phyloP scores from a whole-genome alignment of 2,329 filamentous ascomycete genomes.

The Aspergillus quadricinctus region DNA sequence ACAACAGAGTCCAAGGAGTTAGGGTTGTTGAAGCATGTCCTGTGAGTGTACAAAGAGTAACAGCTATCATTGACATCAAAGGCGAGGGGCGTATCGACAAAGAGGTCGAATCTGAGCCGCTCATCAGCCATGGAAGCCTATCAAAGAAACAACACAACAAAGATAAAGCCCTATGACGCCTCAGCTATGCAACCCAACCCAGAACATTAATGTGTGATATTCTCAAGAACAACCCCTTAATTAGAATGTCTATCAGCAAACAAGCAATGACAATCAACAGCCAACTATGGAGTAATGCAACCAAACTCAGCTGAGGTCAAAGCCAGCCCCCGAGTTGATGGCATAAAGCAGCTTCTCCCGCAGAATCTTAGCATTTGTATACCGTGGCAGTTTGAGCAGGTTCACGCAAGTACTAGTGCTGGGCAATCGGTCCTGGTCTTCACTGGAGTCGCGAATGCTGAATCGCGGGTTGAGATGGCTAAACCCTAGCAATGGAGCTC shows the following conservation, averaged over 20 bases:
- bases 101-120: not conserved
- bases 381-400: slow-evolving; percentile 83
- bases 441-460: slow-evolving; percentile 79
- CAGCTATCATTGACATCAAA: not conserved
- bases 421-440: slow-evolving; percentile 72
- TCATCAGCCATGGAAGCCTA: not conserved
- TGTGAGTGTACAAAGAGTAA: not conserved
- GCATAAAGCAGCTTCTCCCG: slow-evolving; percentile 84
- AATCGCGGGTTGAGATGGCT: slow-evolving; percentile 79
- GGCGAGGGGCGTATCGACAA: not conserved
- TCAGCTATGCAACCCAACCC: slow-evolving; percentile 28
- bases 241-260: not conserved
- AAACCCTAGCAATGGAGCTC: slow-evolving; percentile 86
- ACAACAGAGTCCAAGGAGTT: not conserved
- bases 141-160: slow-evolving; percentile 1
- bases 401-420: slow-evolving; percentile 97
- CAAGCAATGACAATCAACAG: not conserved
- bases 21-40: not conserved
- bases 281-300: not conserved
- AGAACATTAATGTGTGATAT: not conserved
- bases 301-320: slow-evolving; percentile 59
- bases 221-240: not conserved
- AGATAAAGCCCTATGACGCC: slow-evolving; percentile 18
- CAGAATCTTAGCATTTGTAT: slow-evolving; percentile 61
- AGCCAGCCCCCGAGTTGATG: slow-evolving; percentile 83